phyloP scores from a whole-genome alignment of 768 basidiomycete genomes.

The Pilatotrama ljubarskyi region DNA sequence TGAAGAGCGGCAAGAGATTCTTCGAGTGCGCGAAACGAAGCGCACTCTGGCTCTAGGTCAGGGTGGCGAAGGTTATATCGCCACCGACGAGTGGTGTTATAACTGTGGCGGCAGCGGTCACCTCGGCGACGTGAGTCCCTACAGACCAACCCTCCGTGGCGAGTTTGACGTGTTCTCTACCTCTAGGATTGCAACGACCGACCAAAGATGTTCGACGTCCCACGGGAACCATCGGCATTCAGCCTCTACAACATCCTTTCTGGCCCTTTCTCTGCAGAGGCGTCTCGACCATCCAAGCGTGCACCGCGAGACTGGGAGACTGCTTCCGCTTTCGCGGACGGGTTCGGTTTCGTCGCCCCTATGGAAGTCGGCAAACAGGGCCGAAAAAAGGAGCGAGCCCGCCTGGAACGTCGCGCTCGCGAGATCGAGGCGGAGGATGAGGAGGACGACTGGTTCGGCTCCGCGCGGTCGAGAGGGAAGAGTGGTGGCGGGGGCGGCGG shows the following conservation, averaged over 20 bases:
- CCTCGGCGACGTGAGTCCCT: slow-evolving; percentile 60
- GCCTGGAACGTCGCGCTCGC: slow-evolving; percentile 51
- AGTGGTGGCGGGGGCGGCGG: slow-evolving; percentile 27
- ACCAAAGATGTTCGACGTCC: slow-evolving; percentile 40
- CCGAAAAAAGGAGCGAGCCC: slow-evolving; percentile 58
- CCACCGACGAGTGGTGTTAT: slow-evolving; percentile 76
- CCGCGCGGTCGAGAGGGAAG: slow-evolving; percentile 34
- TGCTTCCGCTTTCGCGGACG: slow-evolving; percentile 40
- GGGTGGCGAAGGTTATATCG: slow-evolving; percentile 81
- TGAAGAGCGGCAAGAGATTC: slow-evolving; percentile 46
- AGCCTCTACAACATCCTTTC: slow-evolving; percentile 56
- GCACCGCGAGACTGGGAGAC: slow-evolving; percentile 46
- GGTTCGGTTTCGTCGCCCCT: slow-evolving; percentile 49
- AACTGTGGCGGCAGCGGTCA: slow-evolving; percentile 75
- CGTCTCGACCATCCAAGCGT: slow-evolving; percentile 34
- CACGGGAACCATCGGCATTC: slow-evolving; percentile 66
- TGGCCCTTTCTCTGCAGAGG: slow-evolving; percentile 65
- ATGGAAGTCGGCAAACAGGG: slow-evolving; percentile 67
- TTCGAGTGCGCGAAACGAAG: slow-evolving; percentile 50
- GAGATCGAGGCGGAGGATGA: slow-evolving; percentile 49
- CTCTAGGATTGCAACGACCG: slow-evolving; percentile 62
- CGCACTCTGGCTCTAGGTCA: slow-evolving; percentile 53
- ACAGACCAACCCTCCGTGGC: background rate
- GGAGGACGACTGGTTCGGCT: slow-evolving; percentile 66
- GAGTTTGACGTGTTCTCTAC: background rate